phyloP scores from a whole-genome alignment of 441 rosid species.

The Adansonia rubrostipa region DNA sequence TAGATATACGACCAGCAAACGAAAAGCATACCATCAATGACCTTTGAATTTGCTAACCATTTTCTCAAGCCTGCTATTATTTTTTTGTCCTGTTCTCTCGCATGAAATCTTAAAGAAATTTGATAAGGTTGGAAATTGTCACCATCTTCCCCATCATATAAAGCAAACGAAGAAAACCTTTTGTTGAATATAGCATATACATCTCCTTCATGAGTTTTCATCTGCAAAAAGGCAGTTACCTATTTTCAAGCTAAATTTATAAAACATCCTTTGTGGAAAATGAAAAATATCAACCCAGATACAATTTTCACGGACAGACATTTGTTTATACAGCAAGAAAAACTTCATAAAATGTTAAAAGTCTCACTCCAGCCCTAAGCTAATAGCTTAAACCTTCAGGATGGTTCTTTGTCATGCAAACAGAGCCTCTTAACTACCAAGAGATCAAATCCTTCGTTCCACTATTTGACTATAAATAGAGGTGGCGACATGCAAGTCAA shows the following conservation, averaged over 20 bases:
- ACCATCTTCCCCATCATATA: slow-evolving; percentile 54
- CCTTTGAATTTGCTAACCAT: slow-evolving; percentile 42
- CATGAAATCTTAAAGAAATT: slow-evolving; percentile 51
- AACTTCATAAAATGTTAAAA: background rate
- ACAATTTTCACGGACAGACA: background rate
- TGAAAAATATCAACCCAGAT: slow-evolving; percentile 3
- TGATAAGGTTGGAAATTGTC: slow-evolving; percentile 59
- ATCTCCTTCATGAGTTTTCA: slow-evolving; percentile 47
- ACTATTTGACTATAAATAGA: background rate
- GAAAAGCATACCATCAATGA: slow-evolving; percentile 49
- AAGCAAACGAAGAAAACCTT: slow-evolving; percentile 62
- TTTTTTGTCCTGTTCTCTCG: slow-evolving; percentile 52
- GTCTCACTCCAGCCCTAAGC: slow-evolving; percentile 3
- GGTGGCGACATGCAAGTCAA: background rate
- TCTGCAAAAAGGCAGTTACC: slow-evolving; percentile 47
- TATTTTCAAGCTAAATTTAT: slow-evolving; percentile 15
- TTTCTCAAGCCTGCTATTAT: slow-evolving; percentile 49
- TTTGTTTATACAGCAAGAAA: background rate
- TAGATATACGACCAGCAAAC: background rate
- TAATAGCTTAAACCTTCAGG: slow-evolving; percentile 3
- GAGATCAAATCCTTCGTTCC: background rate
- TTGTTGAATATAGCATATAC: slow-evolving; percentile 65
- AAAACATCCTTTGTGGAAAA: slow-evolving; percentile 2
- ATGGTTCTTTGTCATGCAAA: background rate
- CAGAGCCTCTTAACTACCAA: background rate